Evolutionary conservation across 2,329 filamentous ascomycete genomes (phyloP), one percentile per base, ranked within the genome.

Genomic region (Pseudogymnoascus sp.): DNA sequence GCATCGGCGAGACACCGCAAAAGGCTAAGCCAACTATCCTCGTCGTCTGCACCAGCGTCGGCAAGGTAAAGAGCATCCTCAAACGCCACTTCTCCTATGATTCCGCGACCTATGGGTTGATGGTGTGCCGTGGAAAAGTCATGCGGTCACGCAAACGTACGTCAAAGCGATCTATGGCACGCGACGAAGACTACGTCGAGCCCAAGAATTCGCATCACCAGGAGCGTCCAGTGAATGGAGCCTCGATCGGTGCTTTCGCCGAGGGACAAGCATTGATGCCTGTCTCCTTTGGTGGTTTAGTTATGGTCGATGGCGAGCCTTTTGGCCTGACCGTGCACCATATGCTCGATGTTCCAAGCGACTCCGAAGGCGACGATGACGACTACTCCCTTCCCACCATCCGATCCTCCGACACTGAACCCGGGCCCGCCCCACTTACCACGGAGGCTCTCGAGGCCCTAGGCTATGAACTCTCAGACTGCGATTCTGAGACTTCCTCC

Each of bases 251-350:
- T 6, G 93, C 93, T 0, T 97, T 91, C 80, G 86, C 90, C 61
- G 89, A 90, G 64, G 86, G 92, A 67, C 86, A 90, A 50, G 93
- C 97, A 72, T 79, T 97, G 2, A 92, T 93, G 5, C 91, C 93
- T 1, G 93, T 96, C 2, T 96, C 91, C 33, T 92, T 96, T 68
- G 93, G 93, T 11, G 93, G 93, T 7, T 82, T 96, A 3, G 86
- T 97, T 42, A 78, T 95, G 33, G 86, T 97, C 1, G 92, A 97
- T 71, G 86, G 89, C 63, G 86, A 89, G 73, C 85, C 90, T 0
- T 95, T 92, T 70, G 93, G 93, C 11, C 95, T 97, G 90, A 97
- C 91, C 21, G 93, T 97, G 0, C 93, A 97, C 71, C 93, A 97
- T 74, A 93, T 97, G 86, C 84, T 97, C 2, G 93, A 97, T 78